phyloP scores from a whole-genome alignment of 768 basidiomycete species.

The Leccinum sublutescens region DNA sequence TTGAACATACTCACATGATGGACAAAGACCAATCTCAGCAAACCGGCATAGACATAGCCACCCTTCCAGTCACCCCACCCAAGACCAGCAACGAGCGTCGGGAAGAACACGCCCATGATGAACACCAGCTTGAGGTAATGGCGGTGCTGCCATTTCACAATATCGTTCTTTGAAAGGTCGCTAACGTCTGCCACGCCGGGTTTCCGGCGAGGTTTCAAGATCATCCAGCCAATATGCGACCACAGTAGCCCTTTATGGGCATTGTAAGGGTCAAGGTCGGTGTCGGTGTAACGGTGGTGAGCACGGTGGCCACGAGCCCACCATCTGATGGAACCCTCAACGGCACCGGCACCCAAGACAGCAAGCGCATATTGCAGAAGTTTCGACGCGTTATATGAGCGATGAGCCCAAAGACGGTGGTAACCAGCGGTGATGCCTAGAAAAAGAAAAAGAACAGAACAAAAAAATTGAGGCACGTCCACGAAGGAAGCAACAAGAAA shows the following conservation, averaged over 20 bases:
- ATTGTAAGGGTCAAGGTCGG: slow-evolving; percentile 94
- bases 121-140: slow-evolving; percentile 73
- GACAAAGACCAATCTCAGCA: slow-evolving; percentile 77
- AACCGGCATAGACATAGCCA: slow-evolving; percentile 82
- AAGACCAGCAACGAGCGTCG: slow-evolving; percentile 74
- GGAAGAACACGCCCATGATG: slow-evolving; percentile 67
- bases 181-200: slow-evolving; percentile 90
- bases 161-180: slow-evolving; percentile 75
- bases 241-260: slow-evolving; percentile 86
- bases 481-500: slow-evolving; percentile 11
- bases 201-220: slow-evolving; percentile 84
- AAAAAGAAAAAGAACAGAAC: slow-evolving; percentile 34
- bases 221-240: slow-evolving; percentile 92
- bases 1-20: slow-evolving; percentile 64
- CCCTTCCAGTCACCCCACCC: slow-evolving; percentile 85
- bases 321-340: slow-evolving; percentile 98
- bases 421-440: slow-evolving; percentile 89
- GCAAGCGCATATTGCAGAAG: slow-evolving; percentile 86
- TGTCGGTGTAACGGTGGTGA: slow-evolving; percentile 96
- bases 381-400: slow-evolving; percentile 87
- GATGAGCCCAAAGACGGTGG: slow-evolving; percentile 96
- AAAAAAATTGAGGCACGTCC: not conserved
- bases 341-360: slow-evolving; percentile 84
- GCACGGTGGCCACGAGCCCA: slow-evolving; percentile 98
- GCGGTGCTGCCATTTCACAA: slow-evolving; percentile 87